Percentiles rank a stretch among this genome's conserved stretches.
Evolutionary conservation across 2,329 filamentous ascomycete species (phyloP).

Genomic region (Proliferodiscus dingleyae): DNA sequence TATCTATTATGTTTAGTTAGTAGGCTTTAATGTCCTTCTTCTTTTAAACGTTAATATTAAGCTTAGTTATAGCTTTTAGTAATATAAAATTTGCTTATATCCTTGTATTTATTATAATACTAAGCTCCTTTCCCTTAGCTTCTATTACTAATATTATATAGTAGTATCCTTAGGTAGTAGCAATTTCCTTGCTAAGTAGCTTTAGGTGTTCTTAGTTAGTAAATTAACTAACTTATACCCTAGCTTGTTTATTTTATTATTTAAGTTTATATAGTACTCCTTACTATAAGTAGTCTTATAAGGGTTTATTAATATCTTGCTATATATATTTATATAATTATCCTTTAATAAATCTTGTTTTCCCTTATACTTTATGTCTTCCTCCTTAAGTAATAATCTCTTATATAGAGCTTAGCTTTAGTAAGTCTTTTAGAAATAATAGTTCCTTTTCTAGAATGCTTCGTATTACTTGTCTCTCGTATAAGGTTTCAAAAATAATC

Average conservation of each 20-base stretch:
- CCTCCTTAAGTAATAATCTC: too few relatives aligned
- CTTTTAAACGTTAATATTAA: neutral
- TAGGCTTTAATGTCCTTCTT: neutral
- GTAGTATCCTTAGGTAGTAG: neutral
- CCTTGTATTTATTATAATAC: neutral
- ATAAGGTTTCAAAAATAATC: too few relatives aligned
- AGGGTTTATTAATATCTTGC: too few relatives aligned
- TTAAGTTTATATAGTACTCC: neutral
- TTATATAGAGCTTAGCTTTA: too few relatives aligned
- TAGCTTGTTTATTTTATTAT: neutral
- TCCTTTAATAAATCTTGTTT: too few relatives aligned
- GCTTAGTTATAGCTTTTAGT: neutral
- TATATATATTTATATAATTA: too few relatives aligned
- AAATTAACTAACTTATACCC: neutral
- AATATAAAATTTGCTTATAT: neutral
- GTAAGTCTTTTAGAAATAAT: too few relatives aligned
- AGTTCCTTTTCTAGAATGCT: too few relatives aligned
- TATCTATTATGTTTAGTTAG: neutral
- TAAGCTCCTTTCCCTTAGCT: neutral
- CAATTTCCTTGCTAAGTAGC: neutral
- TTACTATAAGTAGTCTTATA: too few relatives aligned
- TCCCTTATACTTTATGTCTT: too few relatives aligned
- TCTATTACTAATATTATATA: neutral
- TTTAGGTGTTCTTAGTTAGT: neutral
- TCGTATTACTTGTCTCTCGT: too few relatives aligned